Percentiles rank a stretch among this genome's conserved stretches.
phyloP scores from a whole-genome alignment of 352 stramenopile genomes.

The Phytophthora colocasiae region DNA sequence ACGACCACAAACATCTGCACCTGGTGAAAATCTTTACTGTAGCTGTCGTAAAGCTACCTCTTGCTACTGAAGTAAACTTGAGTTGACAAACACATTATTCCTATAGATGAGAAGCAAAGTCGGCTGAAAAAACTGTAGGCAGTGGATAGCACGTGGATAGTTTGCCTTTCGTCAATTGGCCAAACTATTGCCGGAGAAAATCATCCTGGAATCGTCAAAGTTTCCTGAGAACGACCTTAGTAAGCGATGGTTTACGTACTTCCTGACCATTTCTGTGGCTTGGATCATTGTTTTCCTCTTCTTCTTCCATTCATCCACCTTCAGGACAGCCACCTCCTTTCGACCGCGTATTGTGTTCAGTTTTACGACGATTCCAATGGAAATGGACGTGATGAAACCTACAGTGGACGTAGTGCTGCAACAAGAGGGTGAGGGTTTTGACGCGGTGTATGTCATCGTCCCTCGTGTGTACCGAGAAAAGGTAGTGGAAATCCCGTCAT shows the following conservation, averaged over 20 bases:
- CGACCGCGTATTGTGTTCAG: constrained; percentile 61
- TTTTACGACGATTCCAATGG: constrained; percentile 54
- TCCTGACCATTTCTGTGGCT: constrained; percentile 34
- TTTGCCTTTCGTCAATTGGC: too few species aligned
- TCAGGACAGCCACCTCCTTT: constrained; percentile 12
- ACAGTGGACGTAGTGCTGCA: constrained; percentile 48
- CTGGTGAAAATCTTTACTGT: constrained; percentile 5
- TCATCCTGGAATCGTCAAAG: constrained; percentile 15
- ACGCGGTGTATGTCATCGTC: constrained; percentile 58
- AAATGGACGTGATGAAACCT: constrained; percentile 45
- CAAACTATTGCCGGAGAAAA: constrained; percentile 23
- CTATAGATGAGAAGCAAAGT: too few species aligned
- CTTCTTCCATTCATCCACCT: constrained; percentile 44
- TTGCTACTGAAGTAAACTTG: too few species aligned
- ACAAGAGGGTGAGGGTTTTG: constrained; percentile 51
- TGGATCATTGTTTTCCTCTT: constrained; percentile 51
- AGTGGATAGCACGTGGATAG: too few species aligned
- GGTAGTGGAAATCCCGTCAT: constrained; percentile 46
- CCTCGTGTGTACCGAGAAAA: constrained; percentile 47
- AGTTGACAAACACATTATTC: too few species aligned
- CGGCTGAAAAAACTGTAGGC: too few species aligned
- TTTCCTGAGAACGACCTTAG: constrained; percentile 8
- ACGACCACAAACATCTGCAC: constrained; percentile 22
- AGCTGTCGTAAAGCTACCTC: too few species aligned
- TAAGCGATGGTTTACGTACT: constrained; percentile 36